These are phyloP conservation scores for Candida tibetensis DNA, from an alignment of 805 yeast genomes.

Conservation along the genomic window DNA sequence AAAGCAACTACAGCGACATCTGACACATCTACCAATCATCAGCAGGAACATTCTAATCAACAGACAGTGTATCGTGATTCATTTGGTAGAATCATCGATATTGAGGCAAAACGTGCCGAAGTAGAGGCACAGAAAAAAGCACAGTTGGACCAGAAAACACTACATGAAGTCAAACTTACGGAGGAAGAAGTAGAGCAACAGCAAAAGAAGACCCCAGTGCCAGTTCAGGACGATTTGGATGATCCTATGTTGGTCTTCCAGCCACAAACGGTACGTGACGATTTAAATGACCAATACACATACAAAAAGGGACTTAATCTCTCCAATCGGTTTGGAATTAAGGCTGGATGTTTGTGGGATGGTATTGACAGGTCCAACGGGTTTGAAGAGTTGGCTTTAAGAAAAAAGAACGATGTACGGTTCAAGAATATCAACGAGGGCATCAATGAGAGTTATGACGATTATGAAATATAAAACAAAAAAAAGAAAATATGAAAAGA, in stretches of 20 bases:
- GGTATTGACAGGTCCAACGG: constrained; percentile 90
- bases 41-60: not conserved
- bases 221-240: constrained; percentile 26
- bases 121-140: constrained; percentile 22
- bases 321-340: constrained; percentile 69
- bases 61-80: constrained; percentile 60
- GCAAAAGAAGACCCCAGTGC: constrained; percentile 19
- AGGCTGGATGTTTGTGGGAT: constrained; percentile 87
- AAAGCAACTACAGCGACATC: constrained; percentile 2
- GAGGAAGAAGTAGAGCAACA: constrained; percentile 36
- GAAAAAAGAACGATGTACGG: constrained; percentile 29
- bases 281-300: constrained; percentile 12
- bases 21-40: not conserved
- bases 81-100: constrained; percentile 52
- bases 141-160: constrained; percentile 11
- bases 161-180: constrained; percentile 22
- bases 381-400: constrained; percentile 66
- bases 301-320: constrained; percentile 53
- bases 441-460: constrained; percentile 10
- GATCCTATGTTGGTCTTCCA: constrained; percentile 63
- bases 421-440: constrained; percentile 10
- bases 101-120: constrained; percentile 25
- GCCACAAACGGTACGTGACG: constrained; percentile 15
- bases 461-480: not conserved
- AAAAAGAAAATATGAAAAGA: too few relatives aligned